Evolutionary conservation across 305 asterid species (phyloP).

Genomic region (Fraxinus sp.): DNA sequence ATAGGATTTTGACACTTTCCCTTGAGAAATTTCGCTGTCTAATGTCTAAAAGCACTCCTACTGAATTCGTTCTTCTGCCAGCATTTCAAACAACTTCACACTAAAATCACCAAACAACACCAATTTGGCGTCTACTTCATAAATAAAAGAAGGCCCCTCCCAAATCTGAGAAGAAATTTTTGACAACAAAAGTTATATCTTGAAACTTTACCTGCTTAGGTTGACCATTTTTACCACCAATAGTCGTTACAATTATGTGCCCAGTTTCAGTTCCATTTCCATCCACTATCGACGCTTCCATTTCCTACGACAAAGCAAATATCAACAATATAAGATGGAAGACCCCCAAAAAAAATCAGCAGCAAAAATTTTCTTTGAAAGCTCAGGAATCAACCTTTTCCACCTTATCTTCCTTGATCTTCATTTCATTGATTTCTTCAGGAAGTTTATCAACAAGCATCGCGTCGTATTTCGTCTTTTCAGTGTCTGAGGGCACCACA

Average conservation of each 20-base stretch:
- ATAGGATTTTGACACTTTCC: background rate
- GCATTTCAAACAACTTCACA: background rate
- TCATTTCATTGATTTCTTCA: constrained; percentile 77
- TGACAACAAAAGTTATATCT: background rate
- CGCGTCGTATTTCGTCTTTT: constrained; percentile 51
- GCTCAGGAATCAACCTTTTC: constrained; percentile 45
- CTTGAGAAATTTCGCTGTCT: background rate
- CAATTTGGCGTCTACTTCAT: background rate
- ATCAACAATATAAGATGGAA: background rate
- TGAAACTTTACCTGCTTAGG: constrained; percentile 67
- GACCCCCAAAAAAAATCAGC: background rate
- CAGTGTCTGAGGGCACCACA: constrained; percentile 8
- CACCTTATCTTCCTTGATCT: constrained; percentile 75
- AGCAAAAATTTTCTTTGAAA: background rate
- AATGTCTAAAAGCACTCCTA: background rate
- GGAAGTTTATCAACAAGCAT: constrained; percentile 85
- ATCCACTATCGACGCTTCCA: constrained; percentile 79
- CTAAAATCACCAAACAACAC: background rate
- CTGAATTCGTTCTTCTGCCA: background rate
- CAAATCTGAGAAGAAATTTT: background rate
- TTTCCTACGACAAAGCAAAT: constrained; percentile 48
- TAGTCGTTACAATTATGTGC: constrained; percentile 84
- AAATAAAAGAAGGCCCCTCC: constrained; percentile 4
- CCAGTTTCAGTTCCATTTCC: constrained; percentile 92
- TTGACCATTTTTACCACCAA: constrained; percentile 84